These are phyloP conservation scores for Alternaria gaisen DNA, from an alignment of 2,329 filamentous ascomycete genomes.

Conservation along the genomic window DNA sequence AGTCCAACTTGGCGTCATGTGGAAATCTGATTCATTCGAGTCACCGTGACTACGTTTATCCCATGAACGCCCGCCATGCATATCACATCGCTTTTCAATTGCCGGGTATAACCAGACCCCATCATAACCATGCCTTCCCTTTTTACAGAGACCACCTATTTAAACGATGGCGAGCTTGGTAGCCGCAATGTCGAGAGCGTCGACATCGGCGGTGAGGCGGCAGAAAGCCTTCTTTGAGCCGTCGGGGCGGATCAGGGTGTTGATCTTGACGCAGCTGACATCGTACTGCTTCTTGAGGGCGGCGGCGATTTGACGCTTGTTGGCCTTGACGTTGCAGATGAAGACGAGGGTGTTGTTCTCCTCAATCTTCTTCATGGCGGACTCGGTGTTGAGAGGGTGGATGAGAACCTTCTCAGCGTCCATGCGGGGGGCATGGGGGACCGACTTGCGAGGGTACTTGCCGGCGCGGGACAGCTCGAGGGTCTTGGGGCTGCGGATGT, in stretches of 20 bases:
- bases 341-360: slow-evolving; percentile 99
- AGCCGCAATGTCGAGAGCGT: slow-evolving; percentile 98
- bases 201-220: slow-evolving; percentile 93
- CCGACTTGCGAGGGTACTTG: slow-evolving; percentile 96
- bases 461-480: slow-evolving; percentile 87
- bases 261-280: slow-evolving; percentile 98
- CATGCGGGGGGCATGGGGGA: slow-evolving; percentile 87
- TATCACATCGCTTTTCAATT: slow-evolving; percentile 46
- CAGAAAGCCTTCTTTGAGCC: slow-evolving; percentile 99
- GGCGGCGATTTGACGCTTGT: slow-evolving; percentile 99
- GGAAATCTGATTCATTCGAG: slow-evolving; percentile 49
- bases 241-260: slow-evolving; percentile 97
- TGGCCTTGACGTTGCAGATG: slow-evolving; percentile 88
- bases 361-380: slow-evolving; percentile 99
- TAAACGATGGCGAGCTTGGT: slow-evolving; percentile 99
- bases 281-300: slow-evolving; percentile 99
- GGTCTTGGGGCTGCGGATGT: slow-evolving; percentile 76
- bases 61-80: slow-evolving; percentile 50
- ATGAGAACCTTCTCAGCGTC: slow-evolving; percentile 98
- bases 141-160: slow-evolving; percentile 51
- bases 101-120: slow-evolving; percentile 46
- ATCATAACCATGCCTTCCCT: slow-evolving; percentile 35
- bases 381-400: slow-evolving; percentile 98
- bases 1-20: slow-evolving; percentile 38
- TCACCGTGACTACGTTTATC: slow-evolving; percentile 49